Evolutionary conservation across 2,329 filamentous ascomycete species (phyloP).

Genomic region (Cordyceps pruinosa): DNA sequence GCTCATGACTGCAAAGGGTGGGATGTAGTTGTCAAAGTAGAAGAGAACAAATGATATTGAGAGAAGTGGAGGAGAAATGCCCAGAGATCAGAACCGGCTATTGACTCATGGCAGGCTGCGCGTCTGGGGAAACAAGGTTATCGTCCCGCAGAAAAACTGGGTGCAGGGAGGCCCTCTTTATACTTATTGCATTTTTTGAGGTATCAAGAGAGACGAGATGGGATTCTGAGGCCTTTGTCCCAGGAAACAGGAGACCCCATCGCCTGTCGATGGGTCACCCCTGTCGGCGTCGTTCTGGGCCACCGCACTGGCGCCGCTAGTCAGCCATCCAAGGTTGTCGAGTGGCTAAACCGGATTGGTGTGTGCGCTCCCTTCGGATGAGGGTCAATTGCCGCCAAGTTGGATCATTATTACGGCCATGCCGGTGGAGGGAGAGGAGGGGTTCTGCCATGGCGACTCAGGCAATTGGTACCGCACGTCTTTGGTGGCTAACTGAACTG

Average conservation of each 20-base stretch:
- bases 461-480: not conserved
- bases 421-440: not conserved
- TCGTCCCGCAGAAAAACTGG: not conserved
- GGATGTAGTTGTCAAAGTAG: not conserved
- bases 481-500: not conserved
- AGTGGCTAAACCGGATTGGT: not conserved
- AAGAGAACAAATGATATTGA: not conserved
- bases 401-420: not conserved
- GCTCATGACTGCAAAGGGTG: not conserved
- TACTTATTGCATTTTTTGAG: not conserved
- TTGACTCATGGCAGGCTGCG: slow-evolving; percentile 2
- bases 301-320: not conserved
- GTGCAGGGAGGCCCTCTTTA: not conserved
- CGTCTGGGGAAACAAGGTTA: not conserved
- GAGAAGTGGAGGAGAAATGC: not conserved
- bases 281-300: not conserved
- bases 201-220: not conserved
- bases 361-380: not conserved
- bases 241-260: not conserved
- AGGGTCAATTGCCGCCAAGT: slow-evolving; percentile 1
- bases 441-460: not conserved
- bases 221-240: not conserved
- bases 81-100: not conserved
- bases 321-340: not conserved
- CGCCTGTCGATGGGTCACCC: not conserved